These are phyloP conservation scores for Irineochytrium annulatum DNA, from an alignment of 192 early-diverging fungal genomes.

Conservation along the genomic window DNA sequence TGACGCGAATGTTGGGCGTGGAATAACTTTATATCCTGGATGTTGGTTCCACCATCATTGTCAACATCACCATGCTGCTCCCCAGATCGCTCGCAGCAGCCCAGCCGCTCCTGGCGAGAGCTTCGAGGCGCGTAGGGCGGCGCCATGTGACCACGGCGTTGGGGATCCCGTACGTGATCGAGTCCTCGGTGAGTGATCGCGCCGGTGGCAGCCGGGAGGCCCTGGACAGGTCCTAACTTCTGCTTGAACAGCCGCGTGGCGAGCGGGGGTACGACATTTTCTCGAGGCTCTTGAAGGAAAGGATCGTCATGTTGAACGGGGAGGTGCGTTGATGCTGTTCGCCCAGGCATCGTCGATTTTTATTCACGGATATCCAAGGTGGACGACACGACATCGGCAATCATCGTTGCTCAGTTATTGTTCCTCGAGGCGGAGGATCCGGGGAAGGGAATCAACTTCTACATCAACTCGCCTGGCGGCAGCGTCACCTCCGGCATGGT, in stretches of 20 bases:
- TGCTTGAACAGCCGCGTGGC: slow-evolving; percentile 46
- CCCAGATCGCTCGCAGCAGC: no score
- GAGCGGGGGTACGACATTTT: slow-evolving; percentile 98
- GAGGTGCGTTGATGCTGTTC: slow-evolving; percentile 43
- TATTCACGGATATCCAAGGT: slow-evolving; percentile 29
- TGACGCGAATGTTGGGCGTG: no score
- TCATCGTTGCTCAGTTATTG: slow-evolving; percentile 92
- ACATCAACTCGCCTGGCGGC: slow-evolving; percentile 98
- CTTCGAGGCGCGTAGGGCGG: no score
- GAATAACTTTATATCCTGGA: no score
- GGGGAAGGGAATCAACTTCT: slow-evolving; percentile 88
- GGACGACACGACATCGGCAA: slow-evolving; percentile 75
- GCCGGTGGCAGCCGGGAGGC: background rate
- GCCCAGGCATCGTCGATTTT: slow-evolving; percentile 20
- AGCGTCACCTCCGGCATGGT: slow-evolving; percentile 90
- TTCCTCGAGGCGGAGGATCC: slow-evolving; percentile 94
- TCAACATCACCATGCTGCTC: no score
- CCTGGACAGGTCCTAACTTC: background rate
- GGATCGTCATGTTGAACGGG: slow-evolving; percentile 95
- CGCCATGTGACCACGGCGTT: slow-evolving; percentile 21
- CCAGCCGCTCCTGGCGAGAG: no score
- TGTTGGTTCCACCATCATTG: no score
- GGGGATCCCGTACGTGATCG: slow-evolving; percentile 52
- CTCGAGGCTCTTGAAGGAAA: slow-evolving; percentile 91
- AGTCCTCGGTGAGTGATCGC: slow-evolving; percentile 31